A percentile compares a stretch with the other conserved stretches of the same genome.
These are phyloP conservation scores for Tulasnella sp. DNA, from an alignment of 768 basidiomycete genomes.

Conservation along the genomic window DNA sequence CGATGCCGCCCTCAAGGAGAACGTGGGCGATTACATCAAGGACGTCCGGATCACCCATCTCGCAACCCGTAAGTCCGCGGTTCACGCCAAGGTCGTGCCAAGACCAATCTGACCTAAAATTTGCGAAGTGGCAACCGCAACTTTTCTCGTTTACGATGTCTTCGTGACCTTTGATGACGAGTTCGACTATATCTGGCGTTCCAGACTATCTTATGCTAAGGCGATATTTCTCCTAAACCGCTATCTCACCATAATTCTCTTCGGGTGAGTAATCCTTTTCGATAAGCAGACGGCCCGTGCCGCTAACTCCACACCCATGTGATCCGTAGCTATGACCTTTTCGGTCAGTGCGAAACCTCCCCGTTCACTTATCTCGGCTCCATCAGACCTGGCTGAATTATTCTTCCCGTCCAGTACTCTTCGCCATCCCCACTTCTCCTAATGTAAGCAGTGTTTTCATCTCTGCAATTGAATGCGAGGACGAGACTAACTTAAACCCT, in stretches of 20 bases:
- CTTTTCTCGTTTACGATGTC: slow-evolving; percentile 1
- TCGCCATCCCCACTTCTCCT: background rate
- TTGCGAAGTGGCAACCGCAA: background rate
- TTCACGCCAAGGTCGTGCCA: background rate
- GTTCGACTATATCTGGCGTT: slow-evolving; percentile 1
- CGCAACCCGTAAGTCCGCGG: background rate
- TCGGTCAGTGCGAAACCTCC: background rate
- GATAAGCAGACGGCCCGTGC: background rate
- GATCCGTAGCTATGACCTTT: background rate
- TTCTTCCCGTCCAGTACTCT: background rate
- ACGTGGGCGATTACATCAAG: background rate
- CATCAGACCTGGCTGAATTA: background rate
- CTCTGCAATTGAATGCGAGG: background rate
- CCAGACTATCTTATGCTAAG: background rate
- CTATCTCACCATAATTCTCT: background rate
- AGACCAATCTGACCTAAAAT: background rate
- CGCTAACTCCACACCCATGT: no score
- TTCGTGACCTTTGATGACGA: slow-evolving; percentile 10
- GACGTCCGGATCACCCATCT: background rate
- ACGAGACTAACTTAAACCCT: background rate
- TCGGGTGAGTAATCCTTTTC: background rate
- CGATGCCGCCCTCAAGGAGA: background rate
- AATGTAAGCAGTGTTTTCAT: background rate
- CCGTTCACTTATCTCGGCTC: background rate
- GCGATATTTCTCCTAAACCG: slow-evolving; percentile 8